phyloP scores from a whole-genome alignment of 2,329 filamentous ascomycete species.

The Anthostomella pinea region DNA sequence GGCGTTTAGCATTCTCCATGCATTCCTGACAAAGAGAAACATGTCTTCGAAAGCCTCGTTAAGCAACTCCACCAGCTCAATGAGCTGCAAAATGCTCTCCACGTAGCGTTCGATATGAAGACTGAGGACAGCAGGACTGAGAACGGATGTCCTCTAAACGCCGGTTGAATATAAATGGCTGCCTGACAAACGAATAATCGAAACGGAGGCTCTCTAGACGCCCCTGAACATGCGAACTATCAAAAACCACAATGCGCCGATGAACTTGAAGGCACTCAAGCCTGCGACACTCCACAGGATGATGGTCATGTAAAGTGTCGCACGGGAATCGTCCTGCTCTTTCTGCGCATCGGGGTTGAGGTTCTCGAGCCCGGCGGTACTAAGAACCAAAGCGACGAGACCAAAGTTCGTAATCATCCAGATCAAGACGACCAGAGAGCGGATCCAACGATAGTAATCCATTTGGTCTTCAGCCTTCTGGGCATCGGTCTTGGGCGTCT shows the following conservation, averaged over 20 bases:
- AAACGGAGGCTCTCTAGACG: conserved; percentile 42
- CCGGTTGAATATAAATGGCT: conserved; percentile 1
- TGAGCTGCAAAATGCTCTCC: background rate
- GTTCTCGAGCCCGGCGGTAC: conserved; percentile 75
- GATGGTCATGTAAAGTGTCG: conserved; percentile 80
- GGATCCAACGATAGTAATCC: conserved; percentile 97
- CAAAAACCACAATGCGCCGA: conserved; percentile 89
- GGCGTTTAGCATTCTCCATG: too few relatives aligned
- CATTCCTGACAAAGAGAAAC: too few relatives aligned
- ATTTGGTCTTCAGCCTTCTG: conserved; percentile 79
- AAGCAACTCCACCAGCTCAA: too few relatives aligned
- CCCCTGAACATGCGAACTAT: conserved; percentile 81
- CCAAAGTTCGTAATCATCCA: conserved; percentile 98
- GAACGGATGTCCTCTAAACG: conserved; percentile 3
- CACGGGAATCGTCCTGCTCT: conserved; percentile 51
- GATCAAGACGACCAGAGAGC: conserved; percentile 83
- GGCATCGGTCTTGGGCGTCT: conserved; percentile 53
- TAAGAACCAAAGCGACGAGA: conserved; percentile 80
- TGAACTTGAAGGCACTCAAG: conserved; percentile 80
- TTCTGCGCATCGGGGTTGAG: conserved; percentile 48
- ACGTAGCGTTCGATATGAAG: background rate
- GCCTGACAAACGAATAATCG: background rate
- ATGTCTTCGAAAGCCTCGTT: too few relatives aligned
- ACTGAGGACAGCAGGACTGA: too few relatives aligned
- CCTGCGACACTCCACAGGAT: conserved; percentile 87